Evolutionary conservation across 2,329 filamentous ascomycete genomes (phyloP).

Genomic region (Leptographium radiaticola): DNA sequence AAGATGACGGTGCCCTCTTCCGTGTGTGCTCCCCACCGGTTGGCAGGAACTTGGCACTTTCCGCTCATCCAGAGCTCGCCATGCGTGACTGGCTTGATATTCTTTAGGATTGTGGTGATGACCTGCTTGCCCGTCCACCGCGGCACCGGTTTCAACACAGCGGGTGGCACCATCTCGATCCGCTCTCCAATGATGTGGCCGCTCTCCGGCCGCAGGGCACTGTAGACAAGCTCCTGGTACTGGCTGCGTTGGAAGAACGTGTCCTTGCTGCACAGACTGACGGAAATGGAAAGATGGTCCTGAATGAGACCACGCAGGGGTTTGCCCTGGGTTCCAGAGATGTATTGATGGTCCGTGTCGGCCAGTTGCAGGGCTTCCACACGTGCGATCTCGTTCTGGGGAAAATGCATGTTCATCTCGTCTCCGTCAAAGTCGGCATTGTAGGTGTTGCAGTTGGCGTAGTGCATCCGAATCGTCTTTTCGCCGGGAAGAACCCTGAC

Average conservation of each 20-base stretch:
- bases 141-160: constrained; percentile 65
- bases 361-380: constrained; percentile 88
- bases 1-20: constrained; percentile 78
- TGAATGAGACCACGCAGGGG: constrained; percentile 93
- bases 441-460: constrained; percentile 98
- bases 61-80: constrained; percentile 68
- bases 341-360: constrained; percentile 93
- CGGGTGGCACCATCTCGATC: constrained; percentile 68
- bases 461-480: constrained; percentile 98
- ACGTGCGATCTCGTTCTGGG: constrained; percentile 87
- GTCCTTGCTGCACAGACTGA: constrained; percentile 81
- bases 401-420: constrained; percentile 99
- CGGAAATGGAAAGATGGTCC: constrained; percentile 92
- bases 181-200: constrained; percentile 75
- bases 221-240: constrained; percentile 91
- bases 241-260: constrained; percentile 78
- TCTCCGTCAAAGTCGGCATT: constrained; percentile 99
- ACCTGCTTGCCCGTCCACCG: constrained; percentile 96
- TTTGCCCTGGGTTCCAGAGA: constrained; percentile 86
- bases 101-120: constrained; percentile 83
- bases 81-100: constrained; percentile 68
- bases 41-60: constrained; percentile 64
- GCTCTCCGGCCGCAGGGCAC: constrained; percentile 76
- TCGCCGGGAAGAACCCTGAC: constrained; percentile 86
- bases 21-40: constrained; percentile 61